Conservation (phyloP, 176 grass and related monocot genomes). For the Avena sativa region DNA sequence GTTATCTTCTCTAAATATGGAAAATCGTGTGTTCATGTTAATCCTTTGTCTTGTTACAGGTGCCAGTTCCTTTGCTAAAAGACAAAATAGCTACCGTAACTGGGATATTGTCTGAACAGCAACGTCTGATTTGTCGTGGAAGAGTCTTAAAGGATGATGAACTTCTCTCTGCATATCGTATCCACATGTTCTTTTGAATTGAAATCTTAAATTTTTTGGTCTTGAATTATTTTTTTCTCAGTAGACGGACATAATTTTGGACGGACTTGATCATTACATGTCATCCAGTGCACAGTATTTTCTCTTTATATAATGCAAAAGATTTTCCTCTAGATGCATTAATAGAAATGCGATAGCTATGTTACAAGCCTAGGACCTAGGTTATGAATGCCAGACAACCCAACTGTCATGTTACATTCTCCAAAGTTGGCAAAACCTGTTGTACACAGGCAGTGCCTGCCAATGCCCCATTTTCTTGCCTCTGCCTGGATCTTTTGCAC, state of each 20-base stretch:
- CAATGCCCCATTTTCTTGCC: constrained; percentile 19
- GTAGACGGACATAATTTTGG: neutral
- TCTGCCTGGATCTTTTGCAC: neutral
- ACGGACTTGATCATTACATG: constrained; percentile 9
- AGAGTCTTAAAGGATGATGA: constrained; percentile 97
- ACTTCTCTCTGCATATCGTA: constrained; percentile 94
- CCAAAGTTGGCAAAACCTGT: neutral
- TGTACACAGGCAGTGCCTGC: neutral
- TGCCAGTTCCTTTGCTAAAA: constrained; percentile 90
- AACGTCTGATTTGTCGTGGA: constrained; percentile 91
- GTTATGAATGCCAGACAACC: neutral
- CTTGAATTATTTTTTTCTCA: constrained; percentile 17
- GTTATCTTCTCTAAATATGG: constrained; percentile 24
- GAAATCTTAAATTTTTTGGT: neutral
- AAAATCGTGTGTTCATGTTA: neutral
- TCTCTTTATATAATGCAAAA: neutral
- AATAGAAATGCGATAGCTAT: neutral
- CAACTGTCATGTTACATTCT: neutral
- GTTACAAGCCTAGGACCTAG: neutral
- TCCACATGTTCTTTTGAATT: constrained; percentile 55
- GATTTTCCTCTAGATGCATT: neutral
- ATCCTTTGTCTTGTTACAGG: constrained; percentile 53
- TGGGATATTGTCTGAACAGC: constrained; percentile 89
- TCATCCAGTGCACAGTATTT: neutral
- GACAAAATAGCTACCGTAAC: constrained; percentile 94